Base-by-base conservation (phyloP, 139 green algal species). In the Picocystis salinarum region DNA sequence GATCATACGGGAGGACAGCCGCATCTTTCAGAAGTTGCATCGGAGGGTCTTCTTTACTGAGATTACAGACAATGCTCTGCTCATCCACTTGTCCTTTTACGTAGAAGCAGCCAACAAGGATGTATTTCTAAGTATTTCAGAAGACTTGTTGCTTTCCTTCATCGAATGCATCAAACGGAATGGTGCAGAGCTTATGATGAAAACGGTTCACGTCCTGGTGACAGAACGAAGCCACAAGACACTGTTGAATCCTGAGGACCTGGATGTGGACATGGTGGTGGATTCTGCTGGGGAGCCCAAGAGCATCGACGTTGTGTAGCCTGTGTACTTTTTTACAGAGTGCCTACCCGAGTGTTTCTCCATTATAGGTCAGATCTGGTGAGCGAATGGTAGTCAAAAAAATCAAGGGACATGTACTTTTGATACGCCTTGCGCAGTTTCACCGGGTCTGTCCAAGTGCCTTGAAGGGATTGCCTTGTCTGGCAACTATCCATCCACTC, bases 1-100 rank as follows among this genome's bases (percentile, higher is more conserved):
- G 27, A 1, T 4, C 18, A 10, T 49, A 1, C 9, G 11, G 31
- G 27, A 45, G 40, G 56, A 91, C 64, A 50, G 58, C 22, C 71
- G 76, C 42, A 73, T 91, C 50, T 83, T 92, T 31, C 77, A 82
- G 49, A 87, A 85, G 62, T 67, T 91, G 45, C 76, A 92, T 53
- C 66, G 76, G 37, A 74, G 80, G 48, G 70, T 85, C 15, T 92
- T 91, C 56, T 46, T 92, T 45, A 68, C 88, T 62, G 85, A 83
- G 49, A 56, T 92, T 22, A 76, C 58, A 0, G 48, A 51, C 10
- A 75, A 89, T 20, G 64, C 76, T 44, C 42, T 62, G 33, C 55
- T 41, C n/a, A 71, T 84, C 27, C 82, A 84, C 57, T 45, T 77
- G 15, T 71, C 55, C 45, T 84, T 82, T 51, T 87, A 87, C 45